Percentiles rank a stretch among this genome's conserved stretches.
These are phyloP conservation scores for Chrysanthemum lavandulifolium DNA, from an alignment of 129 eudicot genomes.

Conservation along the genomic window DNA sequence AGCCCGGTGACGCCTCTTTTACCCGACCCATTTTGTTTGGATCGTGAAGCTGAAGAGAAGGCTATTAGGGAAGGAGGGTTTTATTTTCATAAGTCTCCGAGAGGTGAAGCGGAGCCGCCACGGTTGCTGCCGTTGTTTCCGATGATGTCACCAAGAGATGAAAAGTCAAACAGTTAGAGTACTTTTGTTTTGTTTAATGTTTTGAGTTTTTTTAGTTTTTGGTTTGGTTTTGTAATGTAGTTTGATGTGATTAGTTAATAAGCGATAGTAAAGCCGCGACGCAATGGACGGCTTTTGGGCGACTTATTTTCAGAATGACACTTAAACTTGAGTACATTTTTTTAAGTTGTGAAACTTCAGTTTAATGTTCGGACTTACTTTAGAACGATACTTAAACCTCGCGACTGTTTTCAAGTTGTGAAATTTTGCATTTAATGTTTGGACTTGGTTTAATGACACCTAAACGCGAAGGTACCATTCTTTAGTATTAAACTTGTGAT, in stretches of 20 bases:
- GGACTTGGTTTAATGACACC: too few relatives aligned
- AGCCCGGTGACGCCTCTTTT: conserved; percentile 88
- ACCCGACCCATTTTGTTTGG: conserved; percentile 65
- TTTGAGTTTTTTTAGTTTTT: conserved; percentile 9
- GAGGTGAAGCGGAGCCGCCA: conserved; percentile 65
- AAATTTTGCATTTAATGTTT: too few relatives aligned
- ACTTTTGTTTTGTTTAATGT: not conserved
- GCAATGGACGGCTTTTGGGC: too few relatives aligned
- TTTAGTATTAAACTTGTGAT: too few relatives aligned
- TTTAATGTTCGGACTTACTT: too few relatives aligned
- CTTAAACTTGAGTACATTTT: too few relatives aligned
- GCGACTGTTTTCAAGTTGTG: too few relatives aligned
- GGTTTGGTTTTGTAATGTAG: not conserved
- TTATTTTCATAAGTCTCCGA: conserved; percentile 75
- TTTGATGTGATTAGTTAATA: conserved; percentile 7
- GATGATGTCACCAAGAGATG: conserved; percentile 57
- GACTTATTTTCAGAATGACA: too few relatives aligned
- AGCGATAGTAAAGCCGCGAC: too few relatives aligned
- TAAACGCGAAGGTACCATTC: too few relatives aligned
- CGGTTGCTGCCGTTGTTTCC: conserved; percentile 75
- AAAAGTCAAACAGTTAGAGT: conserved; percentile 25
- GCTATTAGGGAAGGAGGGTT: conserved; percentile 72
- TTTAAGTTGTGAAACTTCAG: too few relatives aligned
- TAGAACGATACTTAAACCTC: too few relatives aligned
- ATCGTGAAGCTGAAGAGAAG: conserved; percentile 56